Conservation (phyloP, 129 eudicot genomes). For the Saussurea involucrata region DNA sequence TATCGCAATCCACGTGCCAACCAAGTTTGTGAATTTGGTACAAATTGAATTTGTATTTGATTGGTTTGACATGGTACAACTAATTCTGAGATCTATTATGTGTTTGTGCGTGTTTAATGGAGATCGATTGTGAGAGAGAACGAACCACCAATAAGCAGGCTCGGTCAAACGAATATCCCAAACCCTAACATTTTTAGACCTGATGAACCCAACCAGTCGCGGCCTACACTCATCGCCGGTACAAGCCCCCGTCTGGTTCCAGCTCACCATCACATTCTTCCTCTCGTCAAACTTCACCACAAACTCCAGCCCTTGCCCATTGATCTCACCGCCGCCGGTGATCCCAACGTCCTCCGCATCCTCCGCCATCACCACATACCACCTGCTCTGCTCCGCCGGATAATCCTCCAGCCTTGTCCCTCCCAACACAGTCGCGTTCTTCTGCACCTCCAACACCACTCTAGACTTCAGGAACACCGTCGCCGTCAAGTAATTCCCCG, state of each 20-base stretch:
- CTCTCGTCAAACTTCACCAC: slow-evolving; percentile 73
- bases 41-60: no score
- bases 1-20: no score
- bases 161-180: slow-evolving; percentile 50
- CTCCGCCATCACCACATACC: slow-evolving; percentile 97
- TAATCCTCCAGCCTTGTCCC: slow-evolving; percentile 74
- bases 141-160: slow-evolving; percentile 95
- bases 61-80: no score
- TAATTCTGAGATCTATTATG: not conserved
- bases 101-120: not conserved
- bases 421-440: slow-evolving; percentile 63
- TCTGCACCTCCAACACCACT: slow-evolving; percentile 56
- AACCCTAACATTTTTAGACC: slow-evolving; percentile 51
- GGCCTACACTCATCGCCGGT: slow-evolving; percentile 89
- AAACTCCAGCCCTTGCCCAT: slow-evolving; percentile 84
- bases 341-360: slow-evolving; percentile 76
- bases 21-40: no score
- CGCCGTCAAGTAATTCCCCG: slow-evolving; percentile 82
- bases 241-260: slow-evolving; percentile 87
- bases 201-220: slow-evolving; percentile 68
- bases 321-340: slow-evolving; percentile 89
- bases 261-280: slow-evolving; percentile 99
- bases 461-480: slow-evolving; percentile 65
- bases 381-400: slow-evolving; percentile 47
- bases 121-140: slow-evolving; percentile 9